Base-by-base conservation (phyloP, 2,329 filamentous ascomycete species). In the Lecanicillium sp. region DNA sequence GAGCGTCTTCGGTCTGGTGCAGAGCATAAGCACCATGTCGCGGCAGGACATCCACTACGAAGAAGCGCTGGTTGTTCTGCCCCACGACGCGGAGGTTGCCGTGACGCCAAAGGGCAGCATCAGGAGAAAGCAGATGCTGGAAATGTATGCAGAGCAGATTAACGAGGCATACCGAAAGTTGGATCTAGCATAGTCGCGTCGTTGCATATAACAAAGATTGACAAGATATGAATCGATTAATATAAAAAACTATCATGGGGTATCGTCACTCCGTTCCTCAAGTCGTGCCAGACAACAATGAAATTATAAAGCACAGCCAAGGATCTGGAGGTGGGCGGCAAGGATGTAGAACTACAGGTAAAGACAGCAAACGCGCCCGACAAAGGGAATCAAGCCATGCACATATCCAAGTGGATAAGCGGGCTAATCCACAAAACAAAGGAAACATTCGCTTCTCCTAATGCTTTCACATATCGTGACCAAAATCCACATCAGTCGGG, bases 231-330 rank as follows among this genome's bases (percentile, higher is more conserved):
- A 35, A 40, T 30, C 11, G 24, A 40, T 40, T 26, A 48, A 36
- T 48, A 41, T 21, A 41, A 41, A 32, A 17, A 32, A 42, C 17
- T 39, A 41, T 48, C 45, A 41, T 48, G 45, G 45, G 44, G 45
- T 48, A 48, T 48, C 45, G 45, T 48, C 37, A 48, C 37, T 48
- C 45, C 30, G 36, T 47, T 35, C 30, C 38, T 19, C 20, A 35
- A 40, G 10, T 48, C 45, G 37, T 48, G 37, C 30, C 37, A 29
- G 35, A 19, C 30, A 47, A 44, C 15, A 27, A 20, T 12, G 29
- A 29, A 11, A 36, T 9, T 8, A 19, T 7, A 36, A 36, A 27
- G 35, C 9, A 41, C 17, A 33, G 12, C n/a, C 9, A 12, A 20
- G 29, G 11, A 14, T 10, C 30, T 33, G 10, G 15, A 12, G 15